Evolutionary conservation across 2,329 filamentous ascomycete genomes (phyloP).

Genomic region (Apiospora koreana): DNA sequence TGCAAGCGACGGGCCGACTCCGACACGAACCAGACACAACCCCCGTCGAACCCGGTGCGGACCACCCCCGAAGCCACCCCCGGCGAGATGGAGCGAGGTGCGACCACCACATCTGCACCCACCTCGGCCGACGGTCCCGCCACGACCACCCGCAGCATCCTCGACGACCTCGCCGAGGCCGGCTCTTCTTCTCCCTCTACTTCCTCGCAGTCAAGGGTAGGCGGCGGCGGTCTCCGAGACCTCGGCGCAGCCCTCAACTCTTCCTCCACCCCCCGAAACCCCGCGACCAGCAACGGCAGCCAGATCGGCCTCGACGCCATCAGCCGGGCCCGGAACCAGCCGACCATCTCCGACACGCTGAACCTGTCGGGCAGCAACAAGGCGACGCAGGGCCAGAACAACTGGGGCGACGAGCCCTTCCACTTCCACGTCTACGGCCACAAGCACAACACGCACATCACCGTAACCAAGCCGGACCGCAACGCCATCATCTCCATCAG

Average conservation of each 20-base stretch:
- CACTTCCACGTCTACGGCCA: constrained; percentile 85
- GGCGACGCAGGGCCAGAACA: constrained; percentile 27
- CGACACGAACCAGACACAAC: constrained; percentile 5
- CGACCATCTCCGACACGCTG: constrained; percentile 21
- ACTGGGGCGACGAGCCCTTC: constrained; percentile 61
- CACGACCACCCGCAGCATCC: constrained; percentile 3
- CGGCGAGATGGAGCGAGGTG: background rate
- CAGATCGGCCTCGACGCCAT: background rate
- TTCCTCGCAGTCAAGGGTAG: background rate
- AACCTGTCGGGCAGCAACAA: constrained; percentile 24
- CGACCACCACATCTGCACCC: background rate
- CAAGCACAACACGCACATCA: constrained; percentile 96
- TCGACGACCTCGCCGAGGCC: background rate
- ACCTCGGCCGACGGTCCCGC: background rate
- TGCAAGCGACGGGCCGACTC: constrained; percentile 13
- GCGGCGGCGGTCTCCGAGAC: background rate
- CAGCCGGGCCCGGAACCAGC: constrained; percentile 2
- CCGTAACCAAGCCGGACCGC: constrained; percentile 79
- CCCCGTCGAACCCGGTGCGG: background rate
- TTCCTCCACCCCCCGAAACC: background rate
- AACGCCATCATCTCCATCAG: constrained; percentile 79
- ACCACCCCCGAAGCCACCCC: constrained; percentile 8
- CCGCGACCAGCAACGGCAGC: background rate
- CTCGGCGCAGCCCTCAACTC: background rate
- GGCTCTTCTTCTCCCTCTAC: background rate